Conservation (phyloP, 805 yeast genomes). For the Starmera caribaea region DNA sequence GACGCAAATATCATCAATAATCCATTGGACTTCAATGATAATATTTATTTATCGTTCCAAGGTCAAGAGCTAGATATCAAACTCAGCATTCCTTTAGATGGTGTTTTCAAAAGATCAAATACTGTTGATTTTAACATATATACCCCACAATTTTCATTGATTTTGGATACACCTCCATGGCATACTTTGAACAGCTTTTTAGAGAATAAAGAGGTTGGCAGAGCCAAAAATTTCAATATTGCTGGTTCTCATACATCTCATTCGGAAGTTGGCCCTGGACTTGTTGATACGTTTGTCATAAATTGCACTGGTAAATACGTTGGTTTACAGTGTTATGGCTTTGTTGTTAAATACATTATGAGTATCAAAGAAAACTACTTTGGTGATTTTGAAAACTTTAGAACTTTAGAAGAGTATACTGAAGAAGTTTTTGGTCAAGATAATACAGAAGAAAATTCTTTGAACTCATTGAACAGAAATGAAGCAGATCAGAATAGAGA, state of each 20-base stretch:
- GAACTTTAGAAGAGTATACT: slow-evolving; percentile 77
- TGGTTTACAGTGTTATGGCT: slow-evolving; percentile 69
- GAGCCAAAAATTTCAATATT: slow-evolving; percentile 50
- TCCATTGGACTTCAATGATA: slow-evolving; percentile 76
- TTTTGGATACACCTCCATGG: slow-evolving; percentile 83
- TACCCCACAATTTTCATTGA: slow-evolving; percentile 53
- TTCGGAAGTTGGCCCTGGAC: slow-evolving; percentile 48
- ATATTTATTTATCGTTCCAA: slow-evolving; percentile 63
- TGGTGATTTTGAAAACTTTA: slow-evolving; percentile 77
- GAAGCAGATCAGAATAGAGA: neutral
- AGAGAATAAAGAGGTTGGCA: slow-evolving; percentile 53
- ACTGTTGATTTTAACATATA: slow-evolving; percentile 38
- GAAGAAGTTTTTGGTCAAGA: slow-evolving; percentile 12
- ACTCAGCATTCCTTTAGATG: slow-evolving; percentile 48
- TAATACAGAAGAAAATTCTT: neutral
- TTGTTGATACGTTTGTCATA: slow-evolving; percentile 61
- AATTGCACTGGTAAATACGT: slow-evolving; percentile 58
- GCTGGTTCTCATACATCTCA: slow-evolving; percentile 59
- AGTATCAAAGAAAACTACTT: slow-evolving; percentile 79
- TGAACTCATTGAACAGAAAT: neutral
- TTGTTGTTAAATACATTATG: slow-evolving; percentile 64
- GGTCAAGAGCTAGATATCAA: slow-evolving; percentile 46
- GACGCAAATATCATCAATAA: slow-evolving; percentile 83
- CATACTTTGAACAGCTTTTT: slow-evolving; percentile 73
- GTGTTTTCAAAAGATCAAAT: slow-evolving; percentile 40